Percentiles rank a stretch among this genome's conserved stretches.
Evolutionary conservation across 139 green algal species (phyloP).

Genomic region (Volvox africanus): DNA sequence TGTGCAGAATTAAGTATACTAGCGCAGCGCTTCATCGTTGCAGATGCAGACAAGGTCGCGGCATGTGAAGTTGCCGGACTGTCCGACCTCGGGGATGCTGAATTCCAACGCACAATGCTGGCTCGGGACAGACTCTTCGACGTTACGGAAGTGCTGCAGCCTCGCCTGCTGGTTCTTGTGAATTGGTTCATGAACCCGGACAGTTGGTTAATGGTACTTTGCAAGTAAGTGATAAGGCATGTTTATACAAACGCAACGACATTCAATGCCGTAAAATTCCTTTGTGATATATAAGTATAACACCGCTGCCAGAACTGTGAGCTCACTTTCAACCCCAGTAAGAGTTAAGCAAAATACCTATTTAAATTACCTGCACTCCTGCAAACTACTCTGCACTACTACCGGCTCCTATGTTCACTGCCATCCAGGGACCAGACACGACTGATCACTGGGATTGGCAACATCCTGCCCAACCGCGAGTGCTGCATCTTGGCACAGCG

Average conservation of each 20-base stretch:
- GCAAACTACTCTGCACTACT: neutral
- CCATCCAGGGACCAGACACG: constrained; percentile 1
- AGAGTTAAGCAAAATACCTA: too few species aligned
- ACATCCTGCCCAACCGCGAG: neutral
- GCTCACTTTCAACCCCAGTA: too few species aligned
- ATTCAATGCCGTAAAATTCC: too few species aligned
- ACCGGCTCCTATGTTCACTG: neutral
- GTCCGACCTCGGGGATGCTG: neutral
- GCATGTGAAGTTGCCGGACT: neutral
- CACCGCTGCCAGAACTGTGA: too few species aligned
- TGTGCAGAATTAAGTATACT: neutral
- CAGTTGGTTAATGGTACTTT: constrained; percentile 4
- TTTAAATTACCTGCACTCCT: neutral
- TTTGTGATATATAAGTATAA: too few species aligned
- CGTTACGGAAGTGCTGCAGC: neutral
- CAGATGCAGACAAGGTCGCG: neutral
- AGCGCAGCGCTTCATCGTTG: neutral
- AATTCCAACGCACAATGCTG: constrained; percentile 34
- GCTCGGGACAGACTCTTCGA: constrained; percentile 17
- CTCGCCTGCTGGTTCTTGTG: constrained; percentile 19
- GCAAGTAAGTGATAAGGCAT: neutral
- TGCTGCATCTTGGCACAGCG: constrained; percentile 14
- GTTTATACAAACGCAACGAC: too few species aligned
- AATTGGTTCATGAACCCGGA: neutral
- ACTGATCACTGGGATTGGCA: neutral